These are phyloP conservation scores for Rhodosporidiobolus odoratus DNA, from an alignment of 768 basidiomycete species.

Conservation along the genomic window DNA sequence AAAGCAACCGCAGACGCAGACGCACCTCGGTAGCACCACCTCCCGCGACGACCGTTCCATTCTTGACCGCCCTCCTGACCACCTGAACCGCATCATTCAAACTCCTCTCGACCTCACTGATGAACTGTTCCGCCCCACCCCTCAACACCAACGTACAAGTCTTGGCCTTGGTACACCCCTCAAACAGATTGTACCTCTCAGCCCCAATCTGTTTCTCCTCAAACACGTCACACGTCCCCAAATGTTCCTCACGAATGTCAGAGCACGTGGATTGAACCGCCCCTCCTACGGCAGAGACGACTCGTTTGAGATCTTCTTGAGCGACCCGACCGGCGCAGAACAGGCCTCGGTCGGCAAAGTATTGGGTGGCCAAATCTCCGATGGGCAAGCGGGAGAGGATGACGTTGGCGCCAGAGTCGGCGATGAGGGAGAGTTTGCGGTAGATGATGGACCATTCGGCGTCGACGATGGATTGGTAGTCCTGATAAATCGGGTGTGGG, in stretches of 20 bases:
- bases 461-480: slow-evolving; percentile 98
- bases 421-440: slow-evolving; percentile 90
- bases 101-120: slow-evolving; percentile 95
- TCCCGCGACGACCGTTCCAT: slow-evolving; percentile 92
- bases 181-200: slow-evolving; percentile 91
- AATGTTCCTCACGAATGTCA: slow-evolving; percentile 77
- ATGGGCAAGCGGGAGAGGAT: slow-evolving; percentile 97
- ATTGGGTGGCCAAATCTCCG: slow-evolving; percentile 96
- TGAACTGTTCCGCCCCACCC: slow-evolving; percentile 97
- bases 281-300: slow-evolving; percentile 93
- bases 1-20: not conserved
- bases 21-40: slow-evolving; percentile 92
- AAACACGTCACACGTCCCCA: slow-evolving; percentile 87
- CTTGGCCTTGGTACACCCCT: slow-evolving; percentile 85
- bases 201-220: slow-evolving; percentile 95
- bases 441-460: slow-evolving; percentile 99
- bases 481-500: slow-evolving; percentile 50
- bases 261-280: slow-evolving; percentile 91
- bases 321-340: slow-evolving; percentile 97
- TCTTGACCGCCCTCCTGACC: slow-evolving; percentile 93
- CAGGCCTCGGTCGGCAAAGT: slow-evolving; percentile 97
- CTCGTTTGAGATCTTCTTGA: slow-evolving; percentile 80
- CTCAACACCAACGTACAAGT: slow-evolving; percentile 91
- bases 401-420: slow-evolving; percentile 92
- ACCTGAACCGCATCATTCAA: slow-evolving; percentile 99